These are phyloP conservation scores for Suhomyces ambrosiae DNA, from an alignment of 1,139 yeast genomes.

Conservation along the genomic window DNA sequence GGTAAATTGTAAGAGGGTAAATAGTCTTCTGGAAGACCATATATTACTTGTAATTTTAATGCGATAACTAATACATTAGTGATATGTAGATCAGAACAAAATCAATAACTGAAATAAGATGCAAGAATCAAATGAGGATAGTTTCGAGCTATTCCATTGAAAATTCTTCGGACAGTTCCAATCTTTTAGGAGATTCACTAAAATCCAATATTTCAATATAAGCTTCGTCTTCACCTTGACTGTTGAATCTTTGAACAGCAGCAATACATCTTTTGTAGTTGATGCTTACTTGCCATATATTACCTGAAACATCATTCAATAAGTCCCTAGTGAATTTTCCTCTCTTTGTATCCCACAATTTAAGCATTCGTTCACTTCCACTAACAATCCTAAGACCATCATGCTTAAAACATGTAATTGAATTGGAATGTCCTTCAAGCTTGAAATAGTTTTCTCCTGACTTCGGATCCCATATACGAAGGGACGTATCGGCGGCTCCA, in stretches of 20 bases:
- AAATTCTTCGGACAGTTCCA: conserved; percentile 4
- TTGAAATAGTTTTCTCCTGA: conserved; percentile 69
- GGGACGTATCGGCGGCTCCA: conserved; percentile 94
- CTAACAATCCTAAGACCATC: conserved; percentile 83
- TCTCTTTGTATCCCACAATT: conserved; percentile 78
- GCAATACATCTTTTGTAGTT: conserved; percentile 86
- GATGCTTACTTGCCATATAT: conserved; percentile 93
- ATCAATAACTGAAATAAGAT: no score
- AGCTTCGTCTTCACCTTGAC: conserved; percentile 55
- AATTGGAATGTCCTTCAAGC: conserved; percentile 81
- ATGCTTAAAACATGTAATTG: conserved; percentile 92
- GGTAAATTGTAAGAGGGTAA: no score
- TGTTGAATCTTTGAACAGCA: conserved; percentile 71
- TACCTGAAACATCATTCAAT: conserved; percentile 72
- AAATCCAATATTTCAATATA: conserved; percentile 85
- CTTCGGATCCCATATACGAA: conserved; percentile 90
- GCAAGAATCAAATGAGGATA: no score
- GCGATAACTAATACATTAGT: conserved; percentile 1
- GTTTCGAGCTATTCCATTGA: conserved; percentile 3
- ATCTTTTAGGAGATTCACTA: conserved; percentile 44
- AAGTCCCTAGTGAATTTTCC: conserved; percentile 79
- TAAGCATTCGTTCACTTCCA: conserved; percentile 83
- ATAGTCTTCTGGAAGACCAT: conserved; percentile 7
- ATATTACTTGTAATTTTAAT: conserved; percentile 2
- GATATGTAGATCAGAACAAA: not conserved